Evolutionary conservation across 2,329 filamentous ascomycete species (phyloP).

Genomic region (Davidsoniella australis): DNA sequence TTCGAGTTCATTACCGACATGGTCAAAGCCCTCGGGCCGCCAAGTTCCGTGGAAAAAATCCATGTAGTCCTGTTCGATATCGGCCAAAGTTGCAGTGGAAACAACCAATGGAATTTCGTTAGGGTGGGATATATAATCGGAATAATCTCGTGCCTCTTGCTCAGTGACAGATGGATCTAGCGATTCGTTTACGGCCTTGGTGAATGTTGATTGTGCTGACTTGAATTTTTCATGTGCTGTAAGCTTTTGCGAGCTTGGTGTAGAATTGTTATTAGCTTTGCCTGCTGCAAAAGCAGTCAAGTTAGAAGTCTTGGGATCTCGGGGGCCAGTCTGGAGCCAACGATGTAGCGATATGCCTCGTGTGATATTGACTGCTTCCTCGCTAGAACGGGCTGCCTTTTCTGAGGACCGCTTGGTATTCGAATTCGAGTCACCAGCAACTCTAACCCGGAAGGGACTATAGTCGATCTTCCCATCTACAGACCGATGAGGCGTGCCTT

Average conservation of each 20-base stretch:
- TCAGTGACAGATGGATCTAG: conserved; percentile 67
- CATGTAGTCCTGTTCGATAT: conserved; percentile 52
- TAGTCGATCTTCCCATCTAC: conserved; percentile 63
- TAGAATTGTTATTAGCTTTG: conserved; percentile 14
- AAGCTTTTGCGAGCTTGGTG: not conserved
- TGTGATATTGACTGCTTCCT: conserved; percentile 22
- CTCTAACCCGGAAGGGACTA: conserved; percentile 74
- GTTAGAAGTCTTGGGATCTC: not conserved
- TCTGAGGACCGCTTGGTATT: conserved; percentile 31
- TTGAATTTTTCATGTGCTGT: conserved; percentile 48
- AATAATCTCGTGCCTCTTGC: conserved; percentile 71
- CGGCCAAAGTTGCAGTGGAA: conserved; percentile 45
- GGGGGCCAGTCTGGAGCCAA: conserved; percentile 28
- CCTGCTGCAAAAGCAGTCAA: conserved; percentile 20
- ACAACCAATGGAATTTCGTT: conserved; percentile 73
- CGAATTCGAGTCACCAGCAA: conserved; percentile 33
- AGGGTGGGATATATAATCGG: conserved; percentile 75
- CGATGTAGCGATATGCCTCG: conserved; percentile 38
- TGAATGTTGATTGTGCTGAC: conserved; percentile 75
- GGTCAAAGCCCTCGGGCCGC: conserved; percentile 43
- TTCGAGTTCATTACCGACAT: conserved; percentile 18
- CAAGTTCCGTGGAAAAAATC: conserved; percentile 59
- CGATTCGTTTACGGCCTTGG: conserved; percentile 69
- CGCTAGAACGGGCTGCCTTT: conserved; percentile 35
- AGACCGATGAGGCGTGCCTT: conserved; percentile 33